These are phyloP conservation scores for Furcasterigmium furcatum DNA, from an alignment of 2,329 filamentous ascomycete genomes.

Conservation along the genomic window DNA sequence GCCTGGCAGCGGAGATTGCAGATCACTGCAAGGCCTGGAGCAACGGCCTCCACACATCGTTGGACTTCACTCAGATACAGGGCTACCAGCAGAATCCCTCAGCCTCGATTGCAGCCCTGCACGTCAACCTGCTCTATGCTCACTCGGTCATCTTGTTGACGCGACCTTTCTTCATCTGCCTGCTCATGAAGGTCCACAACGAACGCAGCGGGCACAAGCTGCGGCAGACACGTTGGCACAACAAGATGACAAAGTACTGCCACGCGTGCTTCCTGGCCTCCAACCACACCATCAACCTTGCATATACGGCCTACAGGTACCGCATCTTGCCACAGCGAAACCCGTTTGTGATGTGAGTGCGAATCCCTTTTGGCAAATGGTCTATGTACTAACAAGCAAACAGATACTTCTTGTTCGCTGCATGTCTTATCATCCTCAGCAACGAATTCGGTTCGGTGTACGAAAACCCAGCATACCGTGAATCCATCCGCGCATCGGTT, in stretches of 20 bases:
- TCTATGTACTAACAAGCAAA: slow-evolving; percentile 7
- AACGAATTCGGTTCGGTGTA: slow-evolving; percentile 54
- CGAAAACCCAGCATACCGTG: slow-evolving; percentile 34
- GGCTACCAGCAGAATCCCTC: slow-evolving; percentile 34
- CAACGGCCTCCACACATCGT: slow-evolving; percentile 38
- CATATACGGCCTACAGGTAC: slow-evolving; percentile 39
- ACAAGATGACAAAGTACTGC: slow-evolving; percentile 26
- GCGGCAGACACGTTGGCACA: slow-evolving; percentile 12
- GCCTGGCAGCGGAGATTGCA: slow-evolving; percentile 54
- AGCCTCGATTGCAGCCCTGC: slow-evolving; percentile 56
- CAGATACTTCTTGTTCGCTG: slow-evolving; percentile 56
- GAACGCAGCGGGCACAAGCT: slow-evolving; percentile 20
- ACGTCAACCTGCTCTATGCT: slow-evolving; percentile 58
- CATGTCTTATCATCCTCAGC: slow-evolving; percentile 50
- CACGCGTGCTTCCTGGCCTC: slow-evolving; percentile 49
- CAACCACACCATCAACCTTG: slow-evolving; percentile 44
- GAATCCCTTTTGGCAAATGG: not conserved
- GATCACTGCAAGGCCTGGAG: slow-evolving; percentile 50
- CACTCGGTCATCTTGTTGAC: slow-evolving; percentile 62
- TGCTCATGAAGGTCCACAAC: slow-evolving; percentile 40
- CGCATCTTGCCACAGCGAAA: slow-evolving; percentile 47
- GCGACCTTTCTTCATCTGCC: slow-evolving; percentile 60
- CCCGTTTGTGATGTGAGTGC: slow-evolving; percentile 54
- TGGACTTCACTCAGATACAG: slow-evolving; percentile 48
- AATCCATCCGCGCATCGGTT: slow-evolving; percentile 39